Base-by-base conservation (phyloP, 2,329 filamentous ascomycete genomes). In the Cercospora zeae-maydis region DNA sequence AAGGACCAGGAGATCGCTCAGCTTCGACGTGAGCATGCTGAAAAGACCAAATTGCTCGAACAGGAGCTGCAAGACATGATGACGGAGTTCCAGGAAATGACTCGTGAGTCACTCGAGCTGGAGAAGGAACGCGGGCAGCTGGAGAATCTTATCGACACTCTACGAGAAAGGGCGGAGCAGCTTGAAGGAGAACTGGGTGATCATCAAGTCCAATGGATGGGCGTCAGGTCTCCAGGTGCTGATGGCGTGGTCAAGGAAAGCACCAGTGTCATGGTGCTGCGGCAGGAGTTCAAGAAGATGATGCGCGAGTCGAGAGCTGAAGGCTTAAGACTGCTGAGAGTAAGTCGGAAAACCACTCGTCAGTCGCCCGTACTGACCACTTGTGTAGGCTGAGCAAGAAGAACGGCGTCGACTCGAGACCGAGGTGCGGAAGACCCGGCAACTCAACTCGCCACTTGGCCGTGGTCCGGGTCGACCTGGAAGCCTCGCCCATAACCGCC, bases 221-320 rank as follows among this genome's bases (percentile, higher is more conserved):
- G 88, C 5, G 78, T 84, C 33, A 83, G 81, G 72, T 84, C 82
- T 69, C 82, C 84, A 13, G 78, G 59, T 71, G 67, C 36, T 27
- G 68, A 69, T 21, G 64, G 63, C 36, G 65, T 64, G 36, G 62
- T 67, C 33, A 75, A 77, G 63, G 86, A 88, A 67, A 84, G 80
- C 9, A 90, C 86, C 10, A 89, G 86, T 69, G 88, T 86, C 24
- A 84, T 84, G 76, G 86, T 90, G 42, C 72, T 91, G 71, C 86
- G 87, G 75, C 87, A 87, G 66, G 88, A 91, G 74, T 91, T 91
- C 74, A 90, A 89, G 80, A 90, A 88, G 79, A 91, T 91, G 88
- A 90, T 91, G 88, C 82, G 87, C 66, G 88, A 91, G 71, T 86
- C 86, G 53, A 84, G 88, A 65, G 80, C 82, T 1, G 88, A 91